Evolutionary conservation across 169 alveolate genomes (phyloP), one percentile per base, ranked within the genome.

Genomic region (Plasmodium malariae): DNA sequence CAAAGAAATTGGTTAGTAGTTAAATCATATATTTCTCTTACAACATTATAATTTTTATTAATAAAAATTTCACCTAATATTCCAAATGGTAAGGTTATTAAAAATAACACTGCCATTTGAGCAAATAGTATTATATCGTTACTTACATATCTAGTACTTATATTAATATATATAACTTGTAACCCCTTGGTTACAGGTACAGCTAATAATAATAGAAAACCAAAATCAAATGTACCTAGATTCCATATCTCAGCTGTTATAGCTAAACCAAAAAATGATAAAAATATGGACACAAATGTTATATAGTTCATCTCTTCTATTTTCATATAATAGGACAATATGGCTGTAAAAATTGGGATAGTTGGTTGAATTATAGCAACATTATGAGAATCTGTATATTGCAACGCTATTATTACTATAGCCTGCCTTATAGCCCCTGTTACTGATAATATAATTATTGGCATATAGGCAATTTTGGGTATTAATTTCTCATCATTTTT

Each of bases 291-390:
- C 12, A 88, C 26, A 5, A 32, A 36, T 14, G 95, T 89, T 45
- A 88, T 49, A 49, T 65, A 70, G n/a, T 88, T 67, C 62, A 92
- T 34, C 26, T 74, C 60, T 74, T 92, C 95, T 14, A 92, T 72
- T 60, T 70, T 78, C 54, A 92, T 34, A 55, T 71, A 71, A 60
- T 89, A 91, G 1, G 94, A 87, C 67, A 92, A 26, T 6, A 92
- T n/a, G 62, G 95, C 95, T 3, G 95, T 92, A 32, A 92, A 74
- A 32, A 92, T 69, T 11, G 95, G 95, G n/a, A 92, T 73, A 5
- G 94, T 71, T 12, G 95, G 95, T 37, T 88, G 78, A 34, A 92
- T 74, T 21, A 92, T 86, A 30, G 80, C 92, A 14, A 63, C 92
- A 68, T 86, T 86, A 59, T 73, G 87, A 28, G 92, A 71, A 69